Percentiles rank a stretch among this genome's conserved stretches.
phyloP scores from a whole-genome alignment of 441 rosid species.

The Euphorbia celastroides region DNA sequence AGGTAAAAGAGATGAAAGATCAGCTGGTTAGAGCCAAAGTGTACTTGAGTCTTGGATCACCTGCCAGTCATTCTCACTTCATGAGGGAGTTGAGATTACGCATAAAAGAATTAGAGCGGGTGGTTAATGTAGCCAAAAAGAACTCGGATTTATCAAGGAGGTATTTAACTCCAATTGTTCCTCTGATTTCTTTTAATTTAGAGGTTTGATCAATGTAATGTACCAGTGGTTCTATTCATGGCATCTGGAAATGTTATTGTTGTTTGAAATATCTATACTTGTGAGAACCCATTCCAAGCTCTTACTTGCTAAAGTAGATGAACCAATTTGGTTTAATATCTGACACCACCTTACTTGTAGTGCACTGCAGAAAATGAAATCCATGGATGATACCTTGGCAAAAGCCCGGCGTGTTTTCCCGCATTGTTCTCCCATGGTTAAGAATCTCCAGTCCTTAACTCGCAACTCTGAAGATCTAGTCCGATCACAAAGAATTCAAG shows the following conservation, averaged over 20 bases:
- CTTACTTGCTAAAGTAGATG: constrained; percentile 3
- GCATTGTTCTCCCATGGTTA: constrained; percentile 61
- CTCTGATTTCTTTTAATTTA: not conserved
- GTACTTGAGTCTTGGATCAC: constrained; percentile 59
- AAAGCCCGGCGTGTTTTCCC: constrained; percentile 57
- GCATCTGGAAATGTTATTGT: constrained; percentile 7
- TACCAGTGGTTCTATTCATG: not conserved
- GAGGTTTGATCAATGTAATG: not conserved
- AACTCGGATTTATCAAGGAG: constrained; percentile 76
- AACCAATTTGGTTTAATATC: constrained; percentile 21
- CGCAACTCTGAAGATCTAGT: constrained; percentile 70
- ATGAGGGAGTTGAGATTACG: constrained; percentile 70
- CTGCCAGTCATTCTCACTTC: constrained; percentile 67
- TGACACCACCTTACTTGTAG: constrained; percentile 38
- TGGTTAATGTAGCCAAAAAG: constrained; percentile 49
- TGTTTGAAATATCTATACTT: constrained; percentile 3
- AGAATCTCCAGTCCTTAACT: constrained; percentile 73
- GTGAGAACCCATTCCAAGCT: constrained; percentile 7
- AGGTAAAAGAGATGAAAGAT: constrained; percentile 71
- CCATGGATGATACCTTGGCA: constrained; percentile 49
- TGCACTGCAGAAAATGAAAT: constrained; percentile 55
- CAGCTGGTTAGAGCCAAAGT: constrained; percentile 72
- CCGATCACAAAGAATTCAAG: constrained; percentile 59
- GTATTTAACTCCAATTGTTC: constrained; percentile 26
- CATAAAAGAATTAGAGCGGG: constrained; percentile 65